Percentiles rank a stretch among this genome's conserved stretches.
phyloP scores from a whole-genome alignment of 768 basidiomycete species.

The Lenzites betulinus region DNA sequence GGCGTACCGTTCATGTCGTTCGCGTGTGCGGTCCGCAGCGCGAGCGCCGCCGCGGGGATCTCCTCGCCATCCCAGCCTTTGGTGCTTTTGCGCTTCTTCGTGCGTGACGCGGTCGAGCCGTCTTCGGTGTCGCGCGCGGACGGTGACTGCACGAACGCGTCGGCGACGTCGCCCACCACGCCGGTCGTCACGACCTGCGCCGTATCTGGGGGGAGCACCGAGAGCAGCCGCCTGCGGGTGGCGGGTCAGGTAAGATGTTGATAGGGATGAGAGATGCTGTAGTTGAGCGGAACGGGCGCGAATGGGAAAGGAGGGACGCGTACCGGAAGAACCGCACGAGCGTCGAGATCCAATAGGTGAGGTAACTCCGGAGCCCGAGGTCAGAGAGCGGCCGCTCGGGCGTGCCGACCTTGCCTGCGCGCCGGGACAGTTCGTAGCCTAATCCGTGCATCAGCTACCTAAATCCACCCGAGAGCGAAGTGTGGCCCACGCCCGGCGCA shows the following conservation, averaged over 20 bases:
- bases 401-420: constrained; percentile 78
- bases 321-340: constrained; percentile 84
- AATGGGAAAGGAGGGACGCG: background rate
- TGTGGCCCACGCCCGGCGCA: background rate
- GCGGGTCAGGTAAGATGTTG: no score
- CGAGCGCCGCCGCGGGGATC: constrained; percentile 20
- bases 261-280: no score
- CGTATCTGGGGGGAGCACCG: constrained; percentile 58
- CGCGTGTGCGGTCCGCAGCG: constrained; percentile 16
- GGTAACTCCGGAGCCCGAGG: constrained; percentile 88
- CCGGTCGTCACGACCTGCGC: constrained; percentile 47
- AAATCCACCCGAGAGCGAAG: background rate
- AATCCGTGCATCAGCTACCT: background rate
- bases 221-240: constrained; percentile 53
- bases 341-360: constrained; percentile 84
- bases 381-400: constrained; percentile 96
- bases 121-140: constrained; percentile 20
- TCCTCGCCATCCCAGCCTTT: constrained; percentile 82
- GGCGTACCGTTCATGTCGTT: constrained; percentile 27
- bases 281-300: background rate
- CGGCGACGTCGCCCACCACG: constrained; percentile 32
- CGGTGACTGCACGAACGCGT: constrained; percentile 26
- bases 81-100: constrained; percentile 49
- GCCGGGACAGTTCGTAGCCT: constrained; percentile 93
- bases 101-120: constrained; percentile 23